These are phyloP conservation scores for Pseudopyricularia cyperi DNA, from an alignment of 2,329 filamentous ascomycete species.

Conservation along the genomic window DNA sequence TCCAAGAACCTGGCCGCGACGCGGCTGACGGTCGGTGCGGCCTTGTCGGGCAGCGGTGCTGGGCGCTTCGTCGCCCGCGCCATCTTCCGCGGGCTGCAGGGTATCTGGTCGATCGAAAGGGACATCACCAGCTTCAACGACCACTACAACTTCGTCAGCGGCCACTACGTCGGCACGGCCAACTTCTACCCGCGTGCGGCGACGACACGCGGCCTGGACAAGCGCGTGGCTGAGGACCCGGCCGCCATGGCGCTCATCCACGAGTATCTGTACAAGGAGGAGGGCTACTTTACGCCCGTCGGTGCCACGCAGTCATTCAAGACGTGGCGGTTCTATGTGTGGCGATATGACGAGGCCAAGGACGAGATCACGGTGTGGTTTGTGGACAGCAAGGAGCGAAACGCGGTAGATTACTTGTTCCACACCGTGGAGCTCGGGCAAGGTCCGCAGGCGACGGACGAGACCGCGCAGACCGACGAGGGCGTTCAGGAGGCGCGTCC, in stretches of 20 bases:
- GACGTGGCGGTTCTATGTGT: conserved; percentile 56
- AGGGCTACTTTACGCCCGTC: conserved; percentile 49
- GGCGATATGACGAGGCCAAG: conserved; percentile 49
- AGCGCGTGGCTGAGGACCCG: neutral
- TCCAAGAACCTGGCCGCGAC: conserved; percentile 31
- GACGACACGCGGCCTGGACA: conserved; percentile 21
- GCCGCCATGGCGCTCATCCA: conserved; percentile 22
- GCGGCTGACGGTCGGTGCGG: conserved; percentile 24
- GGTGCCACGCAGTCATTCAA: conserved; percentile 37
- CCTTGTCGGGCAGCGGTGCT: conserved; percentile 24
- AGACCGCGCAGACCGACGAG: conserved; percentile 13
- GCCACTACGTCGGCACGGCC: conserved; percentile 51
- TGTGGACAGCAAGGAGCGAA: conserved; percentile 47
- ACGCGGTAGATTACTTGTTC: conserved; percentile 59
- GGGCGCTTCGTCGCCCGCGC: conserved; percentile 46
- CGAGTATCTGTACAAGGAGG: conserved; percentile 58
- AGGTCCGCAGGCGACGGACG: conserved; percentile 7
- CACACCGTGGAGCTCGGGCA: conserved; percentile 54
- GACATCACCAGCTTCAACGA: conserved; percentile 35
- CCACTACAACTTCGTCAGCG: conserved; percentile 43
- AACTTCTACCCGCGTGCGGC: conserved; percentile 49
- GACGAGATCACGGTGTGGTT: conserved; percentile 64
- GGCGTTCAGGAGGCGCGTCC: neutral
- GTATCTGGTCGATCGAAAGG: conserved; percentile 52
- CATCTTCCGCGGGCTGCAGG: conserved; percentile 58